These are phyloP conservation scores for Sporisorium iseilematis-ciliati DNA, from an alignment of 1,284 basidiomycete species.

Conservation along the genomic window DNA sequence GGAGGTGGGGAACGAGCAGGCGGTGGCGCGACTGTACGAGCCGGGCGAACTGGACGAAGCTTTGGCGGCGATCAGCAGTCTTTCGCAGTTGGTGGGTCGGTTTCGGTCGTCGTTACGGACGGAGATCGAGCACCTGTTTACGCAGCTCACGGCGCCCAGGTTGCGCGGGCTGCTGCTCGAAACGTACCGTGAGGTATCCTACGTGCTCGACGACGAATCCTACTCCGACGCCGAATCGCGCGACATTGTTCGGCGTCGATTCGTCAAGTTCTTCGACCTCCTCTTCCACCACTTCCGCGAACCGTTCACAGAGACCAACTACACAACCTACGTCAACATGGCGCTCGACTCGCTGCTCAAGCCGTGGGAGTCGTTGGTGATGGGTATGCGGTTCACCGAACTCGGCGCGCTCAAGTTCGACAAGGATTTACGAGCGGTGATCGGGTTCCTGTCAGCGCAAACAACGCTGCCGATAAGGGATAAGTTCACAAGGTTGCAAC, in stretches of 20 bases:
- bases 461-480: constrained; percentile 85
- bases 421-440: constrained; percentile 86
- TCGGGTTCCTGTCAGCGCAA: constrained; percentile 84
- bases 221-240: constrained; percentile 86
- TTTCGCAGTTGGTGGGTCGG: constrained; percentile 29
- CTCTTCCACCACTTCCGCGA: constrained; percentile 78
- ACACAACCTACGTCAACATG: constrained; percentile 83
- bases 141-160: constrained; percentile 86
- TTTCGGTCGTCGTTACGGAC: constrained; percentile 72
- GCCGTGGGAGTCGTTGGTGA: constrained; percentile 91
- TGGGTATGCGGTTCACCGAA: constrained; percentile 88
- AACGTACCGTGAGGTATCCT: constrained; percentile 88
- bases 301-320: constrained; percentile 87
- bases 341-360: constrained; percentile 86
- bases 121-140: constrained; percentile 93
- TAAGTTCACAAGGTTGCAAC: constrained; percentile 90
- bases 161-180: constrained; percentile 85
- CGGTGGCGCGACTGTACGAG: constrained; percentile 45
- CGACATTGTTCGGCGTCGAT: constrained; percentile 87
- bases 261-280: constrained; percentile 84
- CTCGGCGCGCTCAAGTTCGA: constrained; percentile 98
- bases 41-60: constrained; percentile 20
- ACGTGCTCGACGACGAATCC: constrained; percentile 83
- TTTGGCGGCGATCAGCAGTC: constrained; percentile 15
- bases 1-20: constrained; percentile 47